Conservation (phyloP, 257 asterid species). For the Solanum gandarillasii region DNA sequence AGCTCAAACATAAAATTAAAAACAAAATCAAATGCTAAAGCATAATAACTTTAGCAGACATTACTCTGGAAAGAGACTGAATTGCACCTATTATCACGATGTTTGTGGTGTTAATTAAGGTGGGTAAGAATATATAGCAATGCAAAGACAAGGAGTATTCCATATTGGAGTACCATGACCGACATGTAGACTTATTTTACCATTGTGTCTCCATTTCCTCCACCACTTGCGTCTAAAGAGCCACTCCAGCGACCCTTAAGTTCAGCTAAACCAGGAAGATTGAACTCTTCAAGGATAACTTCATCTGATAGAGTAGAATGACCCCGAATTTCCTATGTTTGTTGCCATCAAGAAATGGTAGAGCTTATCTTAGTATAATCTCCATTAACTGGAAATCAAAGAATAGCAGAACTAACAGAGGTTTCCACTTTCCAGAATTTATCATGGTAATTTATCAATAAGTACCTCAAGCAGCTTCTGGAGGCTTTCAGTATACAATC, state of each 20-base stretch:
- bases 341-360: not conserved
- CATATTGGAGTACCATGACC: not conserved
- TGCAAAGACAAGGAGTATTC: not conserved
- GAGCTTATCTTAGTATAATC: not conserved
- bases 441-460: not conserved
- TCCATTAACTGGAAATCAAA: not conserved
- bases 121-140: not conserved
- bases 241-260: slow-evolving; percentile 96
- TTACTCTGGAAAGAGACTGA: not conserved
- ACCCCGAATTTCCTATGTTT: slow-evolving; percentile 68
- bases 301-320: slow-evolving; percentile 67
- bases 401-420: not conserved
- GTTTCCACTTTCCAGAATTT: not conserved
- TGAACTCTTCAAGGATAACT: slow-evolving; percentile 73
- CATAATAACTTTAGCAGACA: not conserved
- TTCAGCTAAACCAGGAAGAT: slow-evolving; percentile 97
- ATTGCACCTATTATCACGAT: not conserved
- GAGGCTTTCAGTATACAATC: slow-evolving; percentile 77
- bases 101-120: not conserved
- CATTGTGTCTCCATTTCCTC: slow-evolving; percentile 98
- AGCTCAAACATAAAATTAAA: not conserved
- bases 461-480: slow-evolving; percentile 90
- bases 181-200: slow-evolving; percentile 25
- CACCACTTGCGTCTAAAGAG: slow-evolving; percentile 94
- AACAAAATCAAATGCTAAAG: not conserved